phyloP scores from a whole-genome alignment of 306 rosid species.

The Medicago arabica region DNA sequence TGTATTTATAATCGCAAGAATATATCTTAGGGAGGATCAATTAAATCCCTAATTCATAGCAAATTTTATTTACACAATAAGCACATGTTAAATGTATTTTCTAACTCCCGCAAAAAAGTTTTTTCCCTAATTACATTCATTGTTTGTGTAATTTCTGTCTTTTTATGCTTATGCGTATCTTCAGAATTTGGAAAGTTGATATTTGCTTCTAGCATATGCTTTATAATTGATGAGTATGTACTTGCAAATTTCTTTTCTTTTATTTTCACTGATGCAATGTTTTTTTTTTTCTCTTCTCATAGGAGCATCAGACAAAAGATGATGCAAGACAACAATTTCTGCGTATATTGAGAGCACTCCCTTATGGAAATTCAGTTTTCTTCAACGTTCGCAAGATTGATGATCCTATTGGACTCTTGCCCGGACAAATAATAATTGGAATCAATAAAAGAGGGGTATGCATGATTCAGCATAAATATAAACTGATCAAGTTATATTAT shows the following conservation, averaged over 20 bases:
- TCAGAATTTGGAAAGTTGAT: background rate
- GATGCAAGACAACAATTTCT: slow-evolving; percentile 96
- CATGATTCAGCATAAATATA: slow-evolving; percentile 42
- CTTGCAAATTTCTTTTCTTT: background rate
- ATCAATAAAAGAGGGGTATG: slow-evolving; percentile 97
- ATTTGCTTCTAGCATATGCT: background rate
- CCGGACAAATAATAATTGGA: slow-evolving; percentile 89
- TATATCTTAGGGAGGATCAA: background rate
- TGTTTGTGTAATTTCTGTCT: background rate
- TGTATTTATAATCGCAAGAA: background rate
- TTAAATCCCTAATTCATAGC: background rate
- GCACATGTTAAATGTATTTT: background rate
- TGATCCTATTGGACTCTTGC: slow-evolving; percentile 97
- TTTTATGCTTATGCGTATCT: background rate
- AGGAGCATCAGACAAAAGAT: slow-evolving; percentile 87
- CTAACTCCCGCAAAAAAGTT: too few relatives aligned
- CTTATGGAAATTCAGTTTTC: slow-evolving; percentile 94
- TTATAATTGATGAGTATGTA: background rate
- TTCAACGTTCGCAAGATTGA: slow-evolving; percentile 97
- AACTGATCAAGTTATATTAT: background rate
- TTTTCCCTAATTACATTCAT: too few relatives aligned
- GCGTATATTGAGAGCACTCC: slow-evolving; percentile 87
- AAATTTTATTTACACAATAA: background rate
- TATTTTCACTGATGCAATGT: background rate
- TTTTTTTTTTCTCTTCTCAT: slow-evolving; percentile 22